phyloP scores from a whole-genome alignment of 75 land plant species.

The Cupressus sempervirens region DNA sequence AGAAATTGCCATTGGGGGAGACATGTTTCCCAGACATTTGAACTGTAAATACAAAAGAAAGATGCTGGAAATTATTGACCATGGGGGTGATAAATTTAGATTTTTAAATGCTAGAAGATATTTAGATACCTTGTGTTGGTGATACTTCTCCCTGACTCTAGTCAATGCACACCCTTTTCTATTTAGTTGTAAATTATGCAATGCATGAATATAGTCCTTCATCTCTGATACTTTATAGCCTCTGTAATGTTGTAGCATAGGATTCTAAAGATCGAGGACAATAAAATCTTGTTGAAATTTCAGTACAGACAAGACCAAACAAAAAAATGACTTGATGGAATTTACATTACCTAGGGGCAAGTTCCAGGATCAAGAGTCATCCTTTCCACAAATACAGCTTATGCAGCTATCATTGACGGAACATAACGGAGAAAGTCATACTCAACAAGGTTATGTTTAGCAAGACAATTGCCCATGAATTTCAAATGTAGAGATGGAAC shows the following conservation, averaged over 20 bases:
- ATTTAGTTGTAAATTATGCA: conserved; percentile 55
- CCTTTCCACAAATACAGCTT: conserved; percentile 58
- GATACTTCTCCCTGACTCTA: conserved; percentile 70
- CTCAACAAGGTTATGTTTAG: conserved; percentile 54
- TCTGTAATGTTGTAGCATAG: conserved; percentile 31
- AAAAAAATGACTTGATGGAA: background rate
- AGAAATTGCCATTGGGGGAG: background rate
- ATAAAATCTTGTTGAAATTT: background rate
- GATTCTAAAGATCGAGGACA: conserved; percentile 31
- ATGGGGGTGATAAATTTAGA: background rate
- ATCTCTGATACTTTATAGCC: conserved; percentile 61
- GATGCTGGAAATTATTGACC: background rate
- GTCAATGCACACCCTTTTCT: conserved; percentile 26
- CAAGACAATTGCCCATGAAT: conserved; percentile 44
- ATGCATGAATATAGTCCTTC: conserved; percentile 48
- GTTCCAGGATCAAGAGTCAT: conserved; percentile 48
- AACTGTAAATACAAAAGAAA: conserved; percentile 9
- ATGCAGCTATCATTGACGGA: conserved; percentile 71
- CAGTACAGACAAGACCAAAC: background rate
- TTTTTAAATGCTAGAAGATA: background rate
- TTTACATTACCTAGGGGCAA: conserved; percentile 60
- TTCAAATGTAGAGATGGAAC: conserved; percentile 37
- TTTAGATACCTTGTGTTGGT: conserved; percentile 59
- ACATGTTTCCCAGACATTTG: conserved; percentile 11
- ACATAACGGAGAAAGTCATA: conserved; percentile 51